Base-by-base conservation (phyloP, 1,284 basidiomycete genomes). In the Trichosporon ovoides region DNA sequence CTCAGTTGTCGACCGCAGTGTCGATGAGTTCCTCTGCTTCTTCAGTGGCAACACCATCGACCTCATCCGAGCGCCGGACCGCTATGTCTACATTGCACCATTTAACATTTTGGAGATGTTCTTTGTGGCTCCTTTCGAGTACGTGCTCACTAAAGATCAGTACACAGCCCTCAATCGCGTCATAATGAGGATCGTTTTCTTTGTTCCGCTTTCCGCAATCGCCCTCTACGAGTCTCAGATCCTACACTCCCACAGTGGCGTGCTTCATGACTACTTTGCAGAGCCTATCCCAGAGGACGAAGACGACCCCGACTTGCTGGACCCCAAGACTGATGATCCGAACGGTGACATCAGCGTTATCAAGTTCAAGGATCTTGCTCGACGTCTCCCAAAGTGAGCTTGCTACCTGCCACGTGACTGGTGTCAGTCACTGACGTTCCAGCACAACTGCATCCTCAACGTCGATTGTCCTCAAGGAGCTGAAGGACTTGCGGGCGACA, bases 41-140 rank as follows among this genome's bases (percentile, higher is more conserved):
- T 95, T 92, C 71, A 89, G 90, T 2, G 82, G 83, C 64, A 94
- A 93, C 78, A 88, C 90, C 1, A 78, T 92, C 86, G 87, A 87
- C 88, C 66, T 73, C 65, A 71, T 82, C 52, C 82, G 92, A 52
- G 91, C 93, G 0, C 94, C 94, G 1, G 82, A 83, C 61, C 76
- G 79, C 13, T 81, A 72, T 53, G 81, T 82, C 58, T 82, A 76
- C 67, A 71, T 43, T 53, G 70, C 61, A 11, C 57, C 58, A 0
- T 83, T 95, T 81, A 98, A 96, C 72, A 80, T 97, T 48, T 78
- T 95, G 61, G 57, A 58, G 76, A 80, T 82, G 0, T 76, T 91
- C 66, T 77, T 95, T 38, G 80, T 95, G 58, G 89, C 85, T 0
- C 93, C 93, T 12, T 80, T 90, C 49, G 92, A 95, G 89, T 93